A percentile compares a stretch with the other conserved stretches of the same genome.
Conservation (phyloP, 768 basidiomycete species). For the Crassisporium funariophilum region DNA sequence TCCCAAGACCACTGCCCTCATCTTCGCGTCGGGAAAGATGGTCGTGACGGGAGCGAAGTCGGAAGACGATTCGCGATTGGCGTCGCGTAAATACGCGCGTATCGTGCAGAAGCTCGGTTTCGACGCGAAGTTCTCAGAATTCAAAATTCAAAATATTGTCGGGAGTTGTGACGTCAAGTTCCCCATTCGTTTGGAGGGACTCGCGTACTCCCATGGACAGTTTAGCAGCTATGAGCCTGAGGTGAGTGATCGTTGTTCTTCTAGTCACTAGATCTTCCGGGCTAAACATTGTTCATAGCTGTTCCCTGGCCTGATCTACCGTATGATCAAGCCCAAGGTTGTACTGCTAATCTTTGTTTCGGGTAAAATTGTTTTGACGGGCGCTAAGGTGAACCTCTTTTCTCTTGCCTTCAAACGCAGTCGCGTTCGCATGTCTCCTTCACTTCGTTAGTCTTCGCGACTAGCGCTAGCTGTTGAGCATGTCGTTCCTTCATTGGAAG, state of each 20-base stretch:
- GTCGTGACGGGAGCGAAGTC: constrained; percentile 99
- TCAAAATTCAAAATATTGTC: constrained; percentile 99
- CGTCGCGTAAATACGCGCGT: constrained; percentile 97
- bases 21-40: constrained; percentile 99
- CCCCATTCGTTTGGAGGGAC: constrained; percentile 95
- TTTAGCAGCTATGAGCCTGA: constrained; percentile 98
- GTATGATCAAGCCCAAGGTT: constrained; percentile 99
- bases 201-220: constrained; percentile 97
- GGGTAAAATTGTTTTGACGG: constrained; percentile 98
- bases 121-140: constrained; percentile 98
- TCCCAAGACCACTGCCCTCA: constrained; percentile 98
- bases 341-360: constrained; percentile 98
- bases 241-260: constrained; percentile 48
- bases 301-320: constrained; percentile 98
- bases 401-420: constrained; percentile 20
- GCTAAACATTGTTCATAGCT: constrained; percentile 52
- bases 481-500: constrained; percentile 7
- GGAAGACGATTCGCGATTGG: constrained; percentile 95
- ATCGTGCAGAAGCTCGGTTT: constrained; percentile 99
- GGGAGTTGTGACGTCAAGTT: constrained; percentile 99
- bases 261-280: too few relatives aligned
- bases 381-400: constrained; percentile 82
- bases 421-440: constrained; percentile 11
- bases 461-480: constrained; percentile 14
- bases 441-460: constrained; percentile 9